Evolutionary conservation across 2,329 filamentous ascomycete genomes (phyloP).

Genomic region (Neonectria neomacrospora): DNA sequence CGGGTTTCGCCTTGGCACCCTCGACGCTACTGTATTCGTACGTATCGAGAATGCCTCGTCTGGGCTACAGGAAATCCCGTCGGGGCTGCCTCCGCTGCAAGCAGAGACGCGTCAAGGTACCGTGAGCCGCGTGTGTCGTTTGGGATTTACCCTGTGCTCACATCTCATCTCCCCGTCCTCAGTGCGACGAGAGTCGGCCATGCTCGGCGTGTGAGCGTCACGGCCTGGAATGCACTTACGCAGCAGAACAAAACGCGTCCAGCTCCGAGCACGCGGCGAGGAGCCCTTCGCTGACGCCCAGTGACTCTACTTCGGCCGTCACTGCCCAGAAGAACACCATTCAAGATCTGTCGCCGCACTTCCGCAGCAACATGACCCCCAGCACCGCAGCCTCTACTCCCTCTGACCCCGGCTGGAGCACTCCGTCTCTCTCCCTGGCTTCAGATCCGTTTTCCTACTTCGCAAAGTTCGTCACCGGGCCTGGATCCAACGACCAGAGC

Average conservation of each 20-base stretch:
- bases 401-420: constrained; percentile 8
- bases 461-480: constrained; percentile 37
- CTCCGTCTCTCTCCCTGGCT: constrained; percentile 20
- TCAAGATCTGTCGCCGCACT: neutral
- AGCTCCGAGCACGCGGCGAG: neutral
- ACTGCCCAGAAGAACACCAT: neutral
- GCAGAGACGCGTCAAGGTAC: constrained; percentile 51
- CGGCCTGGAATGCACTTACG: constrained; percentile 48
- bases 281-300: constrained; percentile 21
- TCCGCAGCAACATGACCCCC: neutral
- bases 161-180: neutral
- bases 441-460: constrained; percentile 39
- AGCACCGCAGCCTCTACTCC: neutral
- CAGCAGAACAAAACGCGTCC: constrained; percentile 24
- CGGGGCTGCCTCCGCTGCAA: constrained; percentile 51
- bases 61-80: constrained; percentile 52
- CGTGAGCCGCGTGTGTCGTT: neutral
- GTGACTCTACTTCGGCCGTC: constrained; percentile 10
- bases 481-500: constrained; percentile 28
- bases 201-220: constrained; percentile 52
- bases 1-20: neutral
- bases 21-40: too few species aligned
- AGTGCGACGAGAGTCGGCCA: constrained; percentile 54
- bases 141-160: too few species aligned
- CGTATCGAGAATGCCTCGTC: constrained; percentile 36